Evolutionary conservation across 768 basidiomycete genomes (phyloP), one percentile per base, ranked within the genome.

Genomic region (Pholiota microspora): DNA sequence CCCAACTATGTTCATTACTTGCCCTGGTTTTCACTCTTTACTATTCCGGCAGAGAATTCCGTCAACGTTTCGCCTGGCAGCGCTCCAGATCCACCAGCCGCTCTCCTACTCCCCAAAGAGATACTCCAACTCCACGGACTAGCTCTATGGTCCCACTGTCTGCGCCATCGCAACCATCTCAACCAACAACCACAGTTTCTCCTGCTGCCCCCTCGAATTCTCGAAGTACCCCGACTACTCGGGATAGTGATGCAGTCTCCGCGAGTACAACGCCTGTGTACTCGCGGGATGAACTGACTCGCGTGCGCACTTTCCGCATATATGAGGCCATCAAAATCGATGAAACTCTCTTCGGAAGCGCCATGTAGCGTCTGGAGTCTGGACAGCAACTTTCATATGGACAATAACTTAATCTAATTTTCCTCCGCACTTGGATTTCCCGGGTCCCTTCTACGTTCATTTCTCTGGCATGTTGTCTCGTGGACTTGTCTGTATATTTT

Each of bases 291-390:
- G 80, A 80, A 24, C 70, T 82, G 46, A 74, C 77, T 3, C 77
- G 83, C 52, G 71, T 84, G 5, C 78, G 83, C 32, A 78, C 76
- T 2, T 74, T 85, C 60, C 73, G 74, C 36, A 73, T 85, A 3
- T 83, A 77, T 56, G 72, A 78, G 46, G 82, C 81, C 12, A 69
- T 74, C 53, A 85, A 85, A 50, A 58, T 69, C 35, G 67, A 67
- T 45, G 64, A 63, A 21, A 38, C 58, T 0, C 45, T 66, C n/a
- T 57, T 67, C 36, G 63, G 58, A 12, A 51, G 53, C 35, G 54
- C 53, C n/a, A 51, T 58, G 35, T 64, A 56, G 31, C 7, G 18
- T 29, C 29, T 5, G 57, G 6, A 51, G 6, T 48, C 16, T 29
- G n/a, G n/a, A n/a, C n/a, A 12, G 12, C 29, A 12, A 31, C 29